phyloP scores from a whole-genome alignment of 2,329 filamentous ascomycete genomes.

The Leptographium wingfieldii region DNA sequence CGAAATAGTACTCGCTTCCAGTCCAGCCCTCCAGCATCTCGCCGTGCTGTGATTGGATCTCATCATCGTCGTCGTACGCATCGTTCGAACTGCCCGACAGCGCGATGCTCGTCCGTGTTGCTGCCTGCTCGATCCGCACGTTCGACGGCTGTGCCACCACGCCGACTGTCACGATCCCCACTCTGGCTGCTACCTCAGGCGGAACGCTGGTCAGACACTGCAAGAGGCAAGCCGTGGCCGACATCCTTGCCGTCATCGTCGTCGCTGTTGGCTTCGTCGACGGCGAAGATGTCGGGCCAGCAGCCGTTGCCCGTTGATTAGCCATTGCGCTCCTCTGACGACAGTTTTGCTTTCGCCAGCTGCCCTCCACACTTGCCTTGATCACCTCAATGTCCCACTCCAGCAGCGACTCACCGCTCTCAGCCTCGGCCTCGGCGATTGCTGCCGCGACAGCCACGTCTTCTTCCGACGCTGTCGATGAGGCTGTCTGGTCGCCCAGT shows the following conservation, averaged over 20 bases:
- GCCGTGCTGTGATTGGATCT: neutral
- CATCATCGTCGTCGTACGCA: neutral
- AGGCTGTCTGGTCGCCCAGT: neutral
- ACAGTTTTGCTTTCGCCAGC: no score
- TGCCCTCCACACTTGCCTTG: conserved; percentile 8
- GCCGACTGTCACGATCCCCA: conserved; percentile 4
- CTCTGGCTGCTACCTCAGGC: neutral
- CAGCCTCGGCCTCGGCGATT: neutral
- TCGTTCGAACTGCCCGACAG: neutral
- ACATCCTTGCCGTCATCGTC: conserved; percentile 2
- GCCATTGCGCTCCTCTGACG: neutral
- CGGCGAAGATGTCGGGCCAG: neutral
- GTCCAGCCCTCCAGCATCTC: conserved; percentile 3
- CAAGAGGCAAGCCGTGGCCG: conserved; percentile 5
- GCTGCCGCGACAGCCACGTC: neutral
- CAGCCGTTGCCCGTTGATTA: neutral
- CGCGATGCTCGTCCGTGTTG: neutral
- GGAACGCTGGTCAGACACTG: conserved; percentile 4
- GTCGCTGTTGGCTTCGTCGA: neutral
- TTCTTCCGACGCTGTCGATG: neutral
- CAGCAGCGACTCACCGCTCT: conserved; percentile 5
- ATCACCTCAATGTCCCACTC: conserved; percentile 10
- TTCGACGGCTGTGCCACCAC: neutral
- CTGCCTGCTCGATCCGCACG: neutral
- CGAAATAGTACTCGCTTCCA: conserved; percentile 10